Conservation (phyloP, 768 basidiomycete species). For the Trametes cubensis region DNA sequence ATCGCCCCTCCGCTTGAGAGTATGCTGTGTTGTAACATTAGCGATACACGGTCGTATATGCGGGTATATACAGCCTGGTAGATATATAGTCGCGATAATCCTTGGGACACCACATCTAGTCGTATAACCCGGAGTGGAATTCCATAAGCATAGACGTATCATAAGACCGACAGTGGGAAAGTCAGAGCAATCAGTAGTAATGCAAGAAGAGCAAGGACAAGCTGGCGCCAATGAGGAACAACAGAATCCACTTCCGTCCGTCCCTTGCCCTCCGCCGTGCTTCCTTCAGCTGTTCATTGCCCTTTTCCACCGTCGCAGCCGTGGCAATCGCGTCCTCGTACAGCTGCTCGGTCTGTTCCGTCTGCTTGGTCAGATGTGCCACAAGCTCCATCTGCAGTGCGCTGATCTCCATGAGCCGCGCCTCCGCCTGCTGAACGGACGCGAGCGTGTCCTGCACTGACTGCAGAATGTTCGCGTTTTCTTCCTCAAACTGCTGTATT, state of each 20-base stretch:
- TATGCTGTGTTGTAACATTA: slow-evolving; percentile 16
- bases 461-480: slow-evolving; percentile 85
- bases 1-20: slow-evolving; percentile 17
- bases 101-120: slow-evolving; percentile 12
- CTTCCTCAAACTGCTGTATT: slow-evolving; percentile 90
- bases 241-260: slow-evolving; percentile 82
- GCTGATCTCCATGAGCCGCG: slow-evolving; percentile 89
- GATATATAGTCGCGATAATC: slow-evolving; percentile 12
- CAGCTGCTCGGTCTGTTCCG: slow-evolving; percentile 89
- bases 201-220: slow-evolving; percentile 92
- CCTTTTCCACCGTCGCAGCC: slow-evolving; percentile 82
- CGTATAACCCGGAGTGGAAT: neutral
- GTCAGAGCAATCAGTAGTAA: slow-evolving; percentile 59
- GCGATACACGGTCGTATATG: slow-evolving; percentile 11
- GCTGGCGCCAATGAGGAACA: slow-evolving; percentile 92
- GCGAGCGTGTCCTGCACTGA: slow-evolving; percentile 84
- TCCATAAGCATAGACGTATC: slow-evolving; percentile 1
- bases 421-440: slow-evolving; percentile 90
- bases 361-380: slow-evolving; percentile 83
- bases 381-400: slow-evolving; percentile 92
- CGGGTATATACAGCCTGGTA: slow-evolving; percentile 18
- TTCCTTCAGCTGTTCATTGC: slow-evolving; percentile 88
- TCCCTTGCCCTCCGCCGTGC: slow-evolving; percentile 87
- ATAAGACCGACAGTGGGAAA: neutral
- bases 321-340: slow-evolving; percentile 94